Evolutionary conservation across 2,329 filamentous ascomycete species (phyloP).

Genomic region (Fonsecaea erecta): DNA sequence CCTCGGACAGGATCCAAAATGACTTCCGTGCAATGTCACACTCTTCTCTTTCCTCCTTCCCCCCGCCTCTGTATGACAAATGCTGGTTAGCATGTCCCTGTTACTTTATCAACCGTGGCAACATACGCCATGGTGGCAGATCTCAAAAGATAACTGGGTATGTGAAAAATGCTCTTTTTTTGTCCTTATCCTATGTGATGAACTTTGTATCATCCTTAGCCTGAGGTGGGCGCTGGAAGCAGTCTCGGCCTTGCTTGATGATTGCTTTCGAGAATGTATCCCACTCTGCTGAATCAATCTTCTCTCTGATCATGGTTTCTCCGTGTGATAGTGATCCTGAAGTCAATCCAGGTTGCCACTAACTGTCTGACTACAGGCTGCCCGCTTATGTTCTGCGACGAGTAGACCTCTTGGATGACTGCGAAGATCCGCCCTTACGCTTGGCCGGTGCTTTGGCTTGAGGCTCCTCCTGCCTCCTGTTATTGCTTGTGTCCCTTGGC

Average conservation of each 20-base stretch:
- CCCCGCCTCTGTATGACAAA: not conserved
- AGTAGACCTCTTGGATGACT: not conserved
- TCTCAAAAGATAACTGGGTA: constrained; percentile 3
- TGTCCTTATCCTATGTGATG: constrained; percentile 63
- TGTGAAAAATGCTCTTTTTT: constrained; percentile 22
- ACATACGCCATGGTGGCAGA: not conserved
- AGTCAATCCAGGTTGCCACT: not conserved
- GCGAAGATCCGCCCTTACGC: not conserved
- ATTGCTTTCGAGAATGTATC: constrained; percentile 43
- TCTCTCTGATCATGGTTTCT: constrained; percentile 48
- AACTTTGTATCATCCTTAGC: constrained; percentile 98
- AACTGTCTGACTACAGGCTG: not conserved
- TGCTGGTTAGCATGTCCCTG: not conserved
- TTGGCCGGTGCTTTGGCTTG: constrained; percentile 11
- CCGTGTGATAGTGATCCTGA: not conserved
- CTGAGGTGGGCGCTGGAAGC: constrained; percentile 59
- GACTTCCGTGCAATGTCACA: not conserved
- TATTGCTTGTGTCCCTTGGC: not conserved
- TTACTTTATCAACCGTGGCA: not conserved
- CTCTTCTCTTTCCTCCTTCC: not conserved
- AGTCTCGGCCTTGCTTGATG: constrained; percentile 36
- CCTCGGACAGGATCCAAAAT: constrained; percentile 14
- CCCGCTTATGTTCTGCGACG: not conserved
- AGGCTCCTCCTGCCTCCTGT: not conserved
- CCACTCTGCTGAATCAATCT: constrained; percentile 51